phyloP scores from a whole-genome alignment of 2,329 filamentous ascomycete genomes.

The Nemania sp. region DNA sequence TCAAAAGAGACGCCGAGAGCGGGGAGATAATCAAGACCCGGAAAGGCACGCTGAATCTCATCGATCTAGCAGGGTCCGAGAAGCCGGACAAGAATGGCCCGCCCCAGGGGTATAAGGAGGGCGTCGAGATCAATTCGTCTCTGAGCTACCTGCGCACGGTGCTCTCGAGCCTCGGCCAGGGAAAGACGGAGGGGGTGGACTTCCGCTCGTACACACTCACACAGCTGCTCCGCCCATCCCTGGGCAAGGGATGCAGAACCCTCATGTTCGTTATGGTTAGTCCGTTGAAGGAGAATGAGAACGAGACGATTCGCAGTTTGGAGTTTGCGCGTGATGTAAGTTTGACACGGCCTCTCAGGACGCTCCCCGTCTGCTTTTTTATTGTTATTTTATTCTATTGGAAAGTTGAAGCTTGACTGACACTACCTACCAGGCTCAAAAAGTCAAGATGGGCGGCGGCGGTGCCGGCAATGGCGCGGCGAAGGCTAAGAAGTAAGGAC shows the following conservation, averaged over 20 bases:
- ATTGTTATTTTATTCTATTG: too few relatives aligned
- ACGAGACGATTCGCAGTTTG: conserved; percentile 91
- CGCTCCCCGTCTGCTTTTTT: too few relatives aligned
- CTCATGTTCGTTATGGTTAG: conserved; percentile 99
- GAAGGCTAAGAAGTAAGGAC: conserved; percentile 29
- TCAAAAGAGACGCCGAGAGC: conserved; percentile 68
- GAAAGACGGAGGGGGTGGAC: conserved; percentile 78
- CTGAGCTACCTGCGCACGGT: conserved; percentile 92
- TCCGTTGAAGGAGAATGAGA: conserved; percentile 85
- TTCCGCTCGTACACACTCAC: conserved; percentile 98
- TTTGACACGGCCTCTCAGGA: not conserved
- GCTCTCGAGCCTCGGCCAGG: conserved; percentile 86
- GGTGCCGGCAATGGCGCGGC: conserved; percentile 27
- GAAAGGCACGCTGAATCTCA: conserved; percentile 92
- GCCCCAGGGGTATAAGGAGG: conserved; percentile 87
- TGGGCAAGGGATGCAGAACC: conserved; percentile 95
- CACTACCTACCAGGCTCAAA: conserved; percentile 32
- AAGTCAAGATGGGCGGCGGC: conserved; percentile 38
- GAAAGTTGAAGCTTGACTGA: too few relatives aligned
- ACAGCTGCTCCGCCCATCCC: conserved; percentile 89
- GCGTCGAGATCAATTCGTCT: conserved; percentile 96
- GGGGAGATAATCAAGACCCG: conserved; percentile 66
- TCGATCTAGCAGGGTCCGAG: conserved; percentile 93
- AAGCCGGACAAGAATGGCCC: conserved; percentile 71
- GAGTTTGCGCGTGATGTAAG: conserved; percentile 92